Evolutionary conservation across 148 eudicot species (phyloP).

Genomic region (Rhododendron ovatum): DNA sequence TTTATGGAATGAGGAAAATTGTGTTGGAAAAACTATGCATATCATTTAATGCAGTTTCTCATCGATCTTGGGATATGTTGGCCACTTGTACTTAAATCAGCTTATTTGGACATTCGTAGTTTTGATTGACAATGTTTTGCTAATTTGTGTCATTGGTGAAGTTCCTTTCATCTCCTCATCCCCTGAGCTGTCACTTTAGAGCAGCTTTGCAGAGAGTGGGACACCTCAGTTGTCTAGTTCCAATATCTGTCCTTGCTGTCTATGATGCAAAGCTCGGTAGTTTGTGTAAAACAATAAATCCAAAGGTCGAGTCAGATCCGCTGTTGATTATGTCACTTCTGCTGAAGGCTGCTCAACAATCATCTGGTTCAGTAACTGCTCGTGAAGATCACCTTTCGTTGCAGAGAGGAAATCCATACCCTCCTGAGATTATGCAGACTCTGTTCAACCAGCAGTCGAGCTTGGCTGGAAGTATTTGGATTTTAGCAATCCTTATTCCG

Average conservation of each 20-base stretch:
- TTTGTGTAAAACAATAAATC: constrained; percentile 69
- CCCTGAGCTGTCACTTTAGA: constrained; percentile 84
- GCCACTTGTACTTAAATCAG: not conserved
- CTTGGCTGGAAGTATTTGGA: constrained; percentile 26
- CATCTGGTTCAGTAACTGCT: constrained; percentile 34
- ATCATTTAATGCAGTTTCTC: not conserved
- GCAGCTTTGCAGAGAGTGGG: constrained; percentile 67
- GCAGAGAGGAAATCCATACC: constrained; percentile 47
- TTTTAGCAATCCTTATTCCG: constrained; percentile 58
- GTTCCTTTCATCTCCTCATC: constrained; percentile 69
- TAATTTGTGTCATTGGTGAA: constrained; percentile 26
- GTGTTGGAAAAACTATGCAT: not conserved
- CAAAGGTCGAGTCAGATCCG: constrained; percentile 61
- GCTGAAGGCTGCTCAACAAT: constrained; percentile 48
- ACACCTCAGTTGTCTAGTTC: constrained; percentile 56
- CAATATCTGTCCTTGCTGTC: constrained; percentile 51
- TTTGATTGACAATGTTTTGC: constrained; percentile 4
- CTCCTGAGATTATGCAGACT: constrained; percentile 43
- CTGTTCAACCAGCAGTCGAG: constrained; percentile 24
- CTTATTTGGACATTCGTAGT: constrained; percentile 1
- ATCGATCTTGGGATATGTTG: not conserved
- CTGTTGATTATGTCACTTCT: constrained; percentile 43
- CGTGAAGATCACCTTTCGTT: constrained; percentile 56
- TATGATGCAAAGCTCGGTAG: constrained; percentile 69
- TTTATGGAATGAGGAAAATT: not conserved